Evolutionary conservation across 768 basidiomycete species (phyloP).

Genomic region (Pleurotus platypus): DNA sequence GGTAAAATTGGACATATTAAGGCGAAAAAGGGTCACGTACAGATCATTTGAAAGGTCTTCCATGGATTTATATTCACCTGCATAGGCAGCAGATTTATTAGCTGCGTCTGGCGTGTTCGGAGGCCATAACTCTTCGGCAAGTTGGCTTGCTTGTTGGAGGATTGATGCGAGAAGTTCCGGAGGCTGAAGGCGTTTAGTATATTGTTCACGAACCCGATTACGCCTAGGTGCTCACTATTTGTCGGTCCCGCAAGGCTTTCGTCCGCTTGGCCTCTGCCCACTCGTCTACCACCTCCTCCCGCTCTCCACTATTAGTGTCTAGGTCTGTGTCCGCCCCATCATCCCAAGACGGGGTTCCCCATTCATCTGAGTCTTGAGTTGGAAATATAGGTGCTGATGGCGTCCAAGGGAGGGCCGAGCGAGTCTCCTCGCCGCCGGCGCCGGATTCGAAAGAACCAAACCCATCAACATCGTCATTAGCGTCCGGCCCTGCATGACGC

Average conservation of each 20-base stretch:
- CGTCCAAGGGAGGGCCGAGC: constrained; percentile 31
- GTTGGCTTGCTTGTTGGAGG: constrained; percentile 47
- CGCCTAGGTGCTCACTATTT: constrained; percentile 50
- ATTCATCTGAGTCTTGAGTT: constrained; percentile 25
- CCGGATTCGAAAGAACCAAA: constrained; percentile 62
- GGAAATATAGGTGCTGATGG: constrained; percentile 22
- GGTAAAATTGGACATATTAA: background rate
- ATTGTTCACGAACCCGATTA: background rate
- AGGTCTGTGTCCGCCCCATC: constrained; percentile 15
- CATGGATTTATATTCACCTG: constrained; percentile 19
- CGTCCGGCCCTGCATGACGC: constrained; percentile 8
- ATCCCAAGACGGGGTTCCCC: constrained; percentile 40
- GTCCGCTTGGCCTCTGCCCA: constrained; percentile 62
- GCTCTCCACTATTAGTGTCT: constrained; percentile 8
- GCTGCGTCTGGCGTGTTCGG: constrained; percentile 7
- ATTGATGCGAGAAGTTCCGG: constrained; percentile 63
- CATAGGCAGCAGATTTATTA: constrained; percentile 1
- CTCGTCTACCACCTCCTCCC: constrained; percentile 44
- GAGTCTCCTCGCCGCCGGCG: constrained; percentile 24
- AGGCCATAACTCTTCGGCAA: constrained; percentile 55
- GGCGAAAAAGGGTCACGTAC: constrained; percentile 39
- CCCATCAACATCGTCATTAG: constrained; percentile 43
- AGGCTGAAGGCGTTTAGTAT: constrained; percentile 40
- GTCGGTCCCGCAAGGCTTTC: constrained; percentile 56
- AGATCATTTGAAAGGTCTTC: constrained; percentile 40